phyloP scores from a whole-genome alignment of 139 green algal genomes.

The Chlamydomonas sp. region DNA sequence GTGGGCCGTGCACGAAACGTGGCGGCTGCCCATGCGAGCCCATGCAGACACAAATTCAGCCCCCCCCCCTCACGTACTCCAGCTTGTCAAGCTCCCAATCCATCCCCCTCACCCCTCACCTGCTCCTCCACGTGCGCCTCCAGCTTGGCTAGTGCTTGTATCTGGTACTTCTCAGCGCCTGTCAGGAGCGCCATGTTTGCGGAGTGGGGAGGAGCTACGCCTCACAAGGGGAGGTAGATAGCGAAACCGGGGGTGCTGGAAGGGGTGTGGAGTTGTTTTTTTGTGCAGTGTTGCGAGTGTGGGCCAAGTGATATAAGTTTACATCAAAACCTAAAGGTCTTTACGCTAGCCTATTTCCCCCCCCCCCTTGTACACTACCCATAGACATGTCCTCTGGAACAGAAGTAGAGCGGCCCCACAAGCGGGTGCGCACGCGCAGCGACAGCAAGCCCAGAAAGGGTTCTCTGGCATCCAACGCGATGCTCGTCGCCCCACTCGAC shows the following conservation, averaged over 20 bases:
- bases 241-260: background rate
- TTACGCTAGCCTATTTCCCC: background rate
- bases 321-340: background rate
- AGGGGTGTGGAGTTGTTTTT: background rate
- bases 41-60: background rate
- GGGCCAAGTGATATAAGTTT: background rate
- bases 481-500: too few relatives aligned
- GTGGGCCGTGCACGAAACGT: background rate
- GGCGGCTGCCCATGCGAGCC: background rate
- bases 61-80: too few relatives aligned
- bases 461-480: too few relatives aligned
- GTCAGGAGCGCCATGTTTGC: background rate
- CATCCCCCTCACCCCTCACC: slow-evolving; percentile 5
- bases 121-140: slow-evolving; percentile 10
- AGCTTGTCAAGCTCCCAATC: too few relatives aligned
- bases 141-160: slow-evolving; percentile 2
- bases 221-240: background rate
- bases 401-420: too few relatives aligned
- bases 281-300: background rate
- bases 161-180: background rate
- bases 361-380: too few relatives aligned
- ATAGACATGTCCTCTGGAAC: too few relatives aligned
- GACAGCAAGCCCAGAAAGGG: too few relatives aligned
- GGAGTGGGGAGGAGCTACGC: background rate
- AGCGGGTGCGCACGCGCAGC: too few relatives aligned